Evolutionary conservation across 2,329 filamentous ascomycete genomes (phyloP), one percentile per base, ranked within the genome.

Genomic region (Hymenoscyphus albidus): DNA sequence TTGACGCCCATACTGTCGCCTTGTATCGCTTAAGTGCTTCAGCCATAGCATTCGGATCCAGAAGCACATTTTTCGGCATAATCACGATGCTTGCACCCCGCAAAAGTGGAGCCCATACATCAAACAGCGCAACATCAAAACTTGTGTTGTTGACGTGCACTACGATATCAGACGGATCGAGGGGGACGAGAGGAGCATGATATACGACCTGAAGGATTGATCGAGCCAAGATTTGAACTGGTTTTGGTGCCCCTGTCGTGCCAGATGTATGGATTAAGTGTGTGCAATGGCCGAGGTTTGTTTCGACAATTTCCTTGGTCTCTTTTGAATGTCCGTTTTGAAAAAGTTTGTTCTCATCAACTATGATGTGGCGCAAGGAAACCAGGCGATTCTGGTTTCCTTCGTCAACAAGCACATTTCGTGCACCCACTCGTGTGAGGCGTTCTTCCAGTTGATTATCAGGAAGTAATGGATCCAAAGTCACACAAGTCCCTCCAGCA

Each of bases 121-220:
- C 57, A 35, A 59, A 59, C 9, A 59, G 57, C 14, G 35, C 40
- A 39, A 59, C 35, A 42, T 59, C 57, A 22, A 59, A 59, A n/a
- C 57, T 42, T 22, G 57, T 39, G 12, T 59, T 59, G 57, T 59
- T 59, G 57, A 59, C 35, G 18, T 59, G 35, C 22, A 42, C 57
- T 5, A 59, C 57, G 6, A 39, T 22, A 31, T 59, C 57, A 27
- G n/a, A 40, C 12, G 18, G 35, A n/a, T 40, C 18, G n/a, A 59
- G 14, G 3, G 57, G 57, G 22, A 42, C 40, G 18, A 31, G 13
- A 9, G 57, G 57, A 14, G 57, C 40, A 22, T 42, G 35, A 35
- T 42, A 40, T 10, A 42, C 57, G 18, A 59, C 35, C 12, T 59
- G 57, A 14, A 59, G 12, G 57, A 59, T 59, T 14, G 35, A 40